Base-by-base conservation (phyloP, 306 rosid genomes). In the Corylus heterophylla region DNA sequence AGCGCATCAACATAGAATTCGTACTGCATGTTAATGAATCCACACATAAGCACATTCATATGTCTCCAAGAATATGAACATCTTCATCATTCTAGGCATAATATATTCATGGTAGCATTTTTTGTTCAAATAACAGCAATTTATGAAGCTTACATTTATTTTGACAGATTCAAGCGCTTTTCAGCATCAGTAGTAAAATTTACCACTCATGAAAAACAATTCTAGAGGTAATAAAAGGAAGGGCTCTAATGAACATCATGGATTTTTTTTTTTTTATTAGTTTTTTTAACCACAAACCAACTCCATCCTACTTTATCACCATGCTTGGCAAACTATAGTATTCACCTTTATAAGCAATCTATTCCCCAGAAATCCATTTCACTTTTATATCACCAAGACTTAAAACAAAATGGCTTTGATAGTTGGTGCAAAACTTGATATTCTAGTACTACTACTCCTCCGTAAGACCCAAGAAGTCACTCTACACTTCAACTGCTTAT, bases 1-100 rank as follows among this genome's bases (percentile, higher is more conserved):
- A 83, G 85, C 25, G 25, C 98, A 88, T 96, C 99, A 79, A 96
- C 98, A 86, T 59, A 96, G 86, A 96, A 96, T 80, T 96, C 93
- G 89, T 87, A 96, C 99, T 96, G 98, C 95, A 90, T 73, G 29
- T 64, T 77, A 77, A 80, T 79, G 74, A 77, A 47, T 27, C 52
- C 72, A 71, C 31, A 84, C 9, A 74, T 71, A 69, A 83, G 85
- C 25, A 83, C 50, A 68, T 78, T 79, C 49, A 45, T 64, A 69
- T 68, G 70, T 51, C 78, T 74, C 78, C 45, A 77, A 61, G 69
- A 75, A 63, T 39, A 84, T 76, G 48, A 76, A 74, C 44, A 56
- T 64, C 62, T 70, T 68, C 6, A 68, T 9, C 50, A 39, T 42
- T 3, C 49, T 18, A 47, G 4, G 77, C 22, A 58, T 8, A 51